Evolutionary conservation across 441 rosid genomes (phyloP).

Genomic region (Populus hybrid): DNA sequence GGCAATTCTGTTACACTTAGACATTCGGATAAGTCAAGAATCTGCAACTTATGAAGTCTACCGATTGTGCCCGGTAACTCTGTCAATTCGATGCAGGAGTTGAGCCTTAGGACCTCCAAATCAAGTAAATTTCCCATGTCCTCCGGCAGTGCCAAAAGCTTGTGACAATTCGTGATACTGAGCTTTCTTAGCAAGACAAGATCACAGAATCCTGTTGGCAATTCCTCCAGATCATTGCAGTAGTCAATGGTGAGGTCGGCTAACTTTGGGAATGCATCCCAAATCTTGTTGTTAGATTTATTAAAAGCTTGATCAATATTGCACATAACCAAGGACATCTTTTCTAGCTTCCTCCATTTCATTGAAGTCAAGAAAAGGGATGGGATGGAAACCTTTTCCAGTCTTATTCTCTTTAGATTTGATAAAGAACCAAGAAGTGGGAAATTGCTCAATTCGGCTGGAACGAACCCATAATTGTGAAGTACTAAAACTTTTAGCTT

Average conservation of each 20-base stretch:
- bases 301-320: slow-evolving; percentile 35
- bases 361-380: slow-evolving; percentile 12
- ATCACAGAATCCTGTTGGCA: slow-evolving; percentile 45
- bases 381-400: slow-evolving; percentile 50
- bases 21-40: slow-evolving; percentile 58
- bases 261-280: slow-evolving; percentile 41
- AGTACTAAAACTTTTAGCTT: slow-evolving; percentile 52
- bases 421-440: slow-evolving; percentile 32
- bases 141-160: slow-evolving; percentile 43
- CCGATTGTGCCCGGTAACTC: slow-evolving; percentile 43
- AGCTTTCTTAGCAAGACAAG: slow-evolving; percentile 40
- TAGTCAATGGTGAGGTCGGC: slow-evolving; percentile 59
- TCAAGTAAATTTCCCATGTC: slow-evolving; percentile 41
- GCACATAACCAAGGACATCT: slow-evolving; percentile 62
- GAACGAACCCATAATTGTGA: slow-evolving; percentile 32
- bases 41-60: slow-evolving; percentile 29
- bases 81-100: slow-evolving; percentile 46
- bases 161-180: slow-evolving; percentile 68
- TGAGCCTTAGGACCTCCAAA: slow-evolving; percentile 41
- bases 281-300: slow-evolving; percentile 9
- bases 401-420: slow-evolving; percentile 56
- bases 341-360: slow-evolving; percentile 32
- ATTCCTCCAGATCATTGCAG: slow-evolving; percentile 52
- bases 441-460: slow-evolving; percentile 39
- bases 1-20: slow-evolving; percentile 27